Base-by-base conservation (phyloP, 2,329 filamentous ascomycete genomes). In the Ophidiomyces ophidiicola region DNA sequence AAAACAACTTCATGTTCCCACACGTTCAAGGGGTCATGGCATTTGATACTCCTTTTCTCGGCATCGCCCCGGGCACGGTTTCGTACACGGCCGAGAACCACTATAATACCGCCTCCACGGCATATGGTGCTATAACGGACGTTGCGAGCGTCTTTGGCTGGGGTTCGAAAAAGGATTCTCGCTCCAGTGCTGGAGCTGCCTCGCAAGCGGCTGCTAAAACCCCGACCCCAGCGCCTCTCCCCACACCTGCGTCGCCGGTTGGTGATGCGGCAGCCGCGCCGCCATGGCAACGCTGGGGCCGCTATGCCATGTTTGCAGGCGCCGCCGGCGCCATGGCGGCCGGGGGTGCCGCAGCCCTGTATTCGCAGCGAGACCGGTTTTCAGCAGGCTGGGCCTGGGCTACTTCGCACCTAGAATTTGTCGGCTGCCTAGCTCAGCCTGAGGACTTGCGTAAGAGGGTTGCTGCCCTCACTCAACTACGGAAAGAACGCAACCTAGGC, bases 391-490 rank as follows among this genome's bases (percentile, higher is more conserved):
- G 79, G 65, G 68, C 68, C 6, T 96, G 87, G 86, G 83, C 83
- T 10, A 76, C 80, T 11, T 90, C 83, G 24, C 90, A 98, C 60
- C 74, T 98, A 18, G 83, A 90, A 58, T 98, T 96, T 53, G 83
- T 96, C 1, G 85, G 86, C 2, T 92, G 85, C 53, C 71, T 98
- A 5, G 81, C 82, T 33, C 77, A 83, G n/a, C 77, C 76, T 3
- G 81, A 87, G 50, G 86, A 94, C 54, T 67, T 96, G 47, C 77
- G 78, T 49, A 73, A 76, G 53, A 76, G 90, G 21, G 70, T 94
- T 6, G 64, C 68, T n/a, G 71, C 67, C 44, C 68, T 94, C 56
- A 68, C 74, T n/a, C 67, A 70, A 43, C 64, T 87, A 14, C 70
- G 76, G 23, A 58, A 67, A 32, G 75, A 82, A 42, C 70, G 83